Conservation (phyloP, 768 basidiomycete genomes). For the Phanerochaete sordida region DNA sequence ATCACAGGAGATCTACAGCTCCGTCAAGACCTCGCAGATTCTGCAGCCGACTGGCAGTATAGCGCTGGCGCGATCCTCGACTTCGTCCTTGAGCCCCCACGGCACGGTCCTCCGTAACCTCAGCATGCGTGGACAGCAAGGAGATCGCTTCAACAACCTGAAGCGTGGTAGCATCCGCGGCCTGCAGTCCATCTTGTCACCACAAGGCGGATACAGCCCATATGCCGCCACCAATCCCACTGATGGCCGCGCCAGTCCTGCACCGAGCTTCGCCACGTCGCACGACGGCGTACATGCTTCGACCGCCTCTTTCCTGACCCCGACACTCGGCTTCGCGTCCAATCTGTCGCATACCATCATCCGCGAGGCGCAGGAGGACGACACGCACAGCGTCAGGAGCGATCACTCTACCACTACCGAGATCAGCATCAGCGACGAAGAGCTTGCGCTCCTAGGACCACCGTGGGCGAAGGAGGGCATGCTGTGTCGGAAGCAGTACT, state of each 20-base stretch:
- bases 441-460: slow-evolving; percentile 89
- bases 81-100: slow-evolving; percentile 54
- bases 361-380: slow-evolving; percentile 87
- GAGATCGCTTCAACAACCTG: slow-evolving; percentile 69
- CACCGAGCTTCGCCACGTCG: slow-evolving; percentile 90
- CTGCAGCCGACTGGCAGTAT: slow-evolving; percentile 68
- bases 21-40: slow-evolving; percentile 89
- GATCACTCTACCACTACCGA: slow-evolving; percentile 63
- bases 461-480: slow-evolving; percentile 99
- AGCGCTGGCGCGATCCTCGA: slow-evolving; percentile 40
- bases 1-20: slow-evolving; percentile 86
- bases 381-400: slow-evolving; percentile 72
- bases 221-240: slow-evolving; percentile 82
- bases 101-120: slow-evolving; percentile 57
- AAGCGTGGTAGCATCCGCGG: slow-evolving; percentile 94
- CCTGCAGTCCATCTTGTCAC: slow-evolving; percentile 70
- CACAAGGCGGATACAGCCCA: slow-evolving; percentile 66
- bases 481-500: slow-evolving; percentile 92
- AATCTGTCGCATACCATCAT: slow-evolving; percentile 97
- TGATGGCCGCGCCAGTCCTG: slow-evolving; percentile 90
- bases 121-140: slow-evolving; percentile 58
- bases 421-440: slow-evolving; percentile 91
- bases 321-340: slow-evolving; percentile 93
- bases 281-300: slow-evolving; percentile 73
- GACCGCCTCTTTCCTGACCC: slow-evolving; percentile 68